Evolutionary conservation across 345 rosid genomes (phyloP).

Genomic region (Gossypium mustelinum): DNA sequence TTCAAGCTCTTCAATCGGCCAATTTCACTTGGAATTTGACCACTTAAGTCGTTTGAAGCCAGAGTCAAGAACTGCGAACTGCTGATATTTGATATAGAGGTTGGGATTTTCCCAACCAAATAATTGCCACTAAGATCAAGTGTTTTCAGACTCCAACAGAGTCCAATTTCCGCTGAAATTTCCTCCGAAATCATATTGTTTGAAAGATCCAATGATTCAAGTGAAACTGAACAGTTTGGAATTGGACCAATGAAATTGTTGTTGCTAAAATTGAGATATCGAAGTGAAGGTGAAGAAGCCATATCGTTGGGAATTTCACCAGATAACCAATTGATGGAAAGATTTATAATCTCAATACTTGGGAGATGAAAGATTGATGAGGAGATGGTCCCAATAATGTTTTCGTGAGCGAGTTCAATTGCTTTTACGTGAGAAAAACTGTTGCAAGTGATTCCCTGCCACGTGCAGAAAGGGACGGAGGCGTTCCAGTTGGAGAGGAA

Average conservation of each 20-base stretch:
- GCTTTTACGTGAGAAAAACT: neutral
- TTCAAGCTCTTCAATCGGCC: slow-evolving; percentile 51
- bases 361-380: neutral
- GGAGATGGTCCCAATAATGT: neutral
- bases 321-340: slow-evolving; percentile 53
- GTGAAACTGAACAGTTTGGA: slow-evolving; percentile 27
- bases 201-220: slow-evolving; percentile 68
- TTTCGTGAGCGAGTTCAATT: neutral
- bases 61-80: slow-evolving; percentile 55
- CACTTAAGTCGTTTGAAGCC: slow-evolving; percentile 72
- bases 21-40: slow-evolving; percentile 50
- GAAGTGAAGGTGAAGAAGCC: slow-evolving; percentile 53
- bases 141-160: slow-evolving; percentile 40
- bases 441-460: neutral
- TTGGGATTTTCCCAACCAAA: slow-evolving; percentile 57
- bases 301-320: slow-evolving; percentile 48
- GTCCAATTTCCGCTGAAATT: slow-evolving; percentile 48
- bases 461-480: neutral
- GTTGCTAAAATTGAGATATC: slow-evolving; percentile 69
- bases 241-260: slow-evolving; percentile 71
- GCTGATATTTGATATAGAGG: slow-evolving; percentile 41
- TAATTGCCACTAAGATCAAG: slow-evolving; percentile 87
- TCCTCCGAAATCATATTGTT: slow-evolving; percentile 71
- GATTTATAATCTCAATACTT: neutral
- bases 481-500: neutral